Conservation (phyloP, 2,329 filamentous ascomycete species). For the Curvularia spicifera region DNA sequence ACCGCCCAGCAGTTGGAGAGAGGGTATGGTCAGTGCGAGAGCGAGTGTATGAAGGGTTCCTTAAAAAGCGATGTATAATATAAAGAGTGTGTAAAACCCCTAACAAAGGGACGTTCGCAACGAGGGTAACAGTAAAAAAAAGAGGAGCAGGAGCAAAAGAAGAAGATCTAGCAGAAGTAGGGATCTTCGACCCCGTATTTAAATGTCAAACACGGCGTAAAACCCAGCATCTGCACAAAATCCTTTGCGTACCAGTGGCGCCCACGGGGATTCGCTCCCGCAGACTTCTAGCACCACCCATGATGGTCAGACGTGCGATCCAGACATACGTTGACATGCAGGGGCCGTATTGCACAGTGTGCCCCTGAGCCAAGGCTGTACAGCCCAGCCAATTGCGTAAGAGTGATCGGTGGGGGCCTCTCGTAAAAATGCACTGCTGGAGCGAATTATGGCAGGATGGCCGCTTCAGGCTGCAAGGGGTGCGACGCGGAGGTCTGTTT, state of each 20-base stretch:
- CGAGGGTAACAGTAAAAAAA: background rate
- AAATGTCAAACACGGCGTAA: constrained; percentile 26
- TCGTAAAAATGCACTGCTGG: constrained; percentile 8
- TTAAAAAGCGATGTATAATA: background rate
- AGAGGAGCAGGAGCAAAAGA: constrained; percentile 4
- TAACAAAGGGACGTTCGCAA: background rate
- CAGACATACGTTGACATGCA: constrained; percentile 24
- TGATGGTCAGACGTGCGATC: constrained; percentile 21
- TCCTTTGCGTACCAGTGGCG: constrained; percentile 25
- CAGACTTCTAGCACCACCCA: constrained; percentile 6
- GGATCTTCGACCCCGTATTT: constrained; percentile 19
- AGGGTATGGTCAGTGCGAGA: constrained; percentile 13
- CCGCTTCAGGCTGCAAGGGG: constrained; percentile 30
- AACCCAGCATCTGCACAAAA: constrained; percentile 23
- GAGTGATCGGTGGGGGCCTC: constrained; percentile 22
- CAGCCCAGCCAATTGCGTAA: constrained; percentile 32
- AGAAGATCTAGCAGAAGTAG: constrained; percentile 4
- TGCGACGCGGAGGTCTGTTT: constrained; percentile 27
- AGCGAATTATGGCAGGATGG: constrained; percentile 29
- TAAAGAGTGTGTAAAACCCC: constrained; percentile 3
- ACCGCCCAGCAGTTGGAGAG: constrained; percentile 45
- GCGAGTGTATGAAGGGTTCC: constrained; percentile 1
- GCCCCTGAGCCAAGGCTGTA: constrained; percentile 34
- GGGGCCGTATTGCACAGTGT: constrained; percentile 25
- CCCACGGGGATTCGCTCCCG: constrained; percentile 28